Percentiles rank a stretch among this genome's conserved stretches.
Evolutionary conservation across 2,329 filamentous ascomycete species (phyloP).

Genomic region (Colletotrichum filicis): DNA sequence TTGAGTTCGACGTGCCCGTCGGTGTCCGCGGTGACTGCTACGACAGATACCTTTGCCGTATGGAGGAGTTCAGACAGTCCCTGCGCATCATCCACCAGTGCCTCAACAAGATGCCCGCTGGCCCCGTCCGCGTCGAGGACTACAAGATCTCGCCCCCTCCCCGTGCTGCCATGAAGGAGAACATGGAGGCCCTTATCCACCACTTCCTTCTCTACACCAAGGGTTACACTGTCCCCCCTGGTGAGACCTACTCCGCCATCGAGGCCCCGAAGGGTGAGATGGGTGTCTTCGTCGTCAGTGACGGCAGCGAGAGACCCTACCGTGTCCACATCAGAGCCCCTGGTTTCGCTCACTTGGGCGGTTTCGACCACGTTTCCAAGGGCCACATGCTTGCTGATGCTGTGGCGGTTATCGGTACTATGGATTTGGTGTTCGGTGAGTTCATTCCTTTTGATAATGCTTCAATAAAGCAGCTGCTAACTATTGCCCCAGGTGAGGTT

Average conservation of each 20-base stretch:
- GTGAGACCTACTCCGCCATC: conserved; percentile 97
- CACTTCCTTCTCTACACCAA: conserved; percentile 99
- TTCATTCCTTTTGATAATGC: conserved; percentile 27
- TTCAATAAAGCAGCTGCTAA: conserved; percentile 43
- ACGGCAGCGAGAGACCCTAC: conserved; percentile 96
- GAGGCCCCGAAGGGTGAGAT: conserved; percentile 99
- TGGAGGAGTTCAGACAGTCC: conserved; percentile 99
- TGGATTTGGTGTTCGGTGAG: conserved; percentile 90
- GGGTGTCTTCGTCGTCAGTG: conserved; percentile 96
- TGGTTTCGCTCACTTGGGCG: conserved; percentile 93
- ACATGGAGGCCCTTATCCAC: conserved; percentile 99
- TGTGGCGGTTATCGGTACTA: conserved; percentile 92
- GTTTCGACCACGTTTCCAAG: conserved; percentile 92
- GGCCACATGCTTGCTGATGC: conserved; percentile 96
- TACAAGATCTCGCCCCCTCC: conserved; percentile 98
- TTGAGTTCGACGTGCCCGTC: conserved; percentile 98
- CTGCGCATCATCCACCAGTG: conserved; percentile 99
- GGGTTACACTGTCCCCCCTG: conserved; percentile 95
- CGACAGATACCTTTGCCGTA: conserved; percentile 97
- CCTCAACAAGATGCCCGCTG: conserved; percentile 97
- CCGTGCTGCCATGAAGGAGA: conserved; percentile 99
- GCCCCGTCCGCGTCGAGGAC: conserved; percentile 94
- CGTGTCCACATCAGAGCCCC: conserved; percentile 97
- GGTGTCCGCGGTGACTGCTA: conserved; percentile 99
- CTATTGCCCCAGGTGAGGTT: conserved; percentile 63